phyloP scores from a whole-genome alignment of 306 rosid genomes.

The Rosa rugosa region DNA sequence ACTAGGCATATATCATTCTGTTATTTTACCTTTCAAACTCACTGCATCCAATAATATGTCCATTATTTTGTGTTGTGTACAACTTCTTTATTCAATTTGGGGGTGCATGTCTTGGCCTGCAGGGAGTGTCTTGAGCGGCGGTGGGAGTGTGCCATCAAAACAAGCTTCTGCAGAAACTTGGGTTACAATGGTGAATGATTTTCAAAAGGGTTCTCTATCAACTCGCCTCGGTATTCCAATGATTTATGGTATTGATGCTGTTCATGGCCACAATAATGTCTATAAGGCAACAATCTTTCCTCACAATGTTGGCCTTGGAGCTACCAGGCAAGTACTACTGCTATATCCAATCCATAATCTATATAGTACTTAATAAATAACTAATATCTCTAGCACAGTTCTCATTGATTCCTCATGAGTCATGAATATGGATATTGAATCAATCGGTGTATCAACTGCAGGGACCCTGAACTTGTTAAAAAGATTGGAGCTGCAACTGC shows the following conservation, averaged over 20 bases:
- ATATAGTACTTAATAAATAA: too few species aligned
- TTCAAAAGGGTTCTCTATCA: slow-evolving; percentile 34
- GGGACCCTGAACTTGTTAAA: slow-evolving; percentile 37
- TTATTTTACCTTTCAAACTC: too few species aligned
- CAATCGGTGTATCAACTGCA: neutral
- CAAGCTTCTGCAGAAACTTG: slow-evolving; percentile 36
- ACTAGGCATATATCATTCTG: neutral
- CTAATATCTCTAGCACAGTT: too few species aligned
- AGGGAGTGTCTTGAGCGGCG: slow-evolving; percentile 49
- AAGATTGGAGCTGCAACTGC: slow-evolving; percentile 44
- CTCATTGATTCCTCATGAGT: neutral
- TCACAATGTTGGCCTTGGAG: slow-evolving; percentile 49
- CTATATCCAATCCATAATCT: neutral
- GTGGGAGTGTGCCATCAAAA: slow-evolving; percentile 29
- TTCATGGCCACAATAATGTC: slow-evolving; percentile 45
- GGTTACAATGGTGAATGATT: slow-evolving; percentile 37
- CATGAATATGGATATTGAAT: neutral
- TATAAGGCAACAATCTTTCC: slow-evolving; percentile 40
- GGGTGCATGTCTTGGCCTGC: neutral
- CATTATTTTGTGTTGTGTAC: too few species aligned
- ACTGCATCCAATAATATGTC: too few species aligned
- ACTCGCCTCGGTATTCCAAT: slow-evolving; percentile 42
- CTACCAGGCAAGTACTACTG: slow-evolving; percentile 30
- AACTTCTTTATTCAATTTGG: neutral
- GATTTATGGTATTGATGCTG: slow-evolving; percentile 49